phyloP scores from a whole-genome alignment of 257 asterid genomes.

The Handroanthus guayacan region DNA sequence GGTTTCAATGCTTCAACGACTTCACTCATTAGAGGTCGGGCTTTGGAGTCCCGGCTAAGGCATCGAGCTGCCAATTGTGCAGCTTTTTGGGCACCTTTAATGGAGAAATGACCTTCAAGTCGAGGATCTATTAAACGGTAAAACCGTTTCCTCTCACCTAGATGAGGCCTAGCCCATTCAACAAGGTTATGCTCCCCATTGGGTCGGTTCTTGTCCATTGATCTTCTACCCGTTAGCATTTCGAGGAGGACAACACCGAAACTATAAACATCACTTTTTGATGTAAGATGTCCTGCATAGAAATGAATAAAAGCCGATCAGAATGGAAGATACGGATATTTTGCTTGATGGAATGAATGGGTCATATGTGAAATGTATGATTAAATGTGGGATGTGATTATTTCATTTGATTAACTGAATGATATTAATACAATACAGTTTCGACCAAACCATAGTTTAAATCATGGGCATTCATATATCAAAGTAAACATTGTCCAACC shows the following conservation, averaged over 20 bases:
- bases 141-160: constrained; percentile 58
- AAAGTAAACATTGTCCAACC: too few relatives aligned
- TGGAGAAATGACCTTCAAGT: constrained; percentile 68
- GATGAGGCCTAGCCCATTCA: constrained; percentile 71
- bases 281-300: constrained; percentile 63
- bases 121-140: constrained; percentile 67
- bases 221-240: constrained; percentile 68
- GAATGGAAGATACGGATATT: neutral
- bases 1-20: constrained; percentile 69
- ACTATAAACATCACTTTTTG: constrained; percentile 70
- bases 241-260: constrained; percentile 69
- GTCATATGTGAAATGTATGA: too few relatives aligned
- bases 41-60: constrained; percentile 64
- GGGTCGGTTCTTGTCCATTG: constrained; percentile 74
- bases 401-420: too few relatives aligned
- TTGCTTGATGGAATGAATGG: too few relatives aligned
- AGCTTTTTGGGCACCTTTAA: constrained; percentile 73
- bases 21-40: constrained; percentile 64
- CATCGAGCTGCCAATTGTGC: constrained; percentile 64
- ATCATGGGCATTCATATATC: too few relatives aligned
- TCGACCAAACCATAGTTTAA: too few relatives aligned
- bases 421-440: too few relatives aligned
- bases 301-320: constrained; percentile 9
- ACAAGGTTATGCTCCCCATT: constrained; percentile 71
- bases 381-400: too few relatives aligned